Base-by-base conservation (phyloP, 768 basidiomycete genomes). In the Trametes villosa region DNA sequence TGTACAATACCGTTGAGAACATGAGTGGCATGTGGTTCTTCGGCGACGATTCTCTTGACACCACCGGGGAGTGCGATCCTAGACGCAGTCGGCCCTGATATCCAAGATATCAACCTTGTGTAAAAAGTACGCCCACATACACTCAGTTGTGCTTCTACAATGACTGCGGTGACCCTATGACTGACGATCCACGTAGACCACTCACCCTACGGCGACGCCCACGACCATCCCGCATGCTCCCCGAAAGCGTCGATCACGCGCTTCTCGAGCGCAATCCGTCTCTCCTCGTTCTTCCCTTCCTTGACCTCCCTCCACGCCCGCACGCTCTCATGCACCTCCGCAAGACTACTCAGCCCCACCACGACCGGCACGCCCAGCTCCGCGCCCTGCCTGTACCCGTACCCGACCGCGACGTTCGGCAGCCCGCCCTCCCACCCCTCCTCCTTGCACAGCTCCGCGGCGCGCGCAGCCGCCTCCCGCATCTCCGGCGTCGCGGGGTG, bases 311-410 rank as follows among this genome's bases (percentile, higher is more conserved):
- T 76, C 91, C 89, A 95, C 15, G 86, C 85, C 56, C 71, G 78
- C 41, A 91, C 77, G 59, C 83, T 85, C 64, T 86, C 85, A 68
- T 93, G 91, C 45, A 95, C 92, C 68, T 96, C 92, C 45, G 72
- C 65, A 24, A 81, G 80, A n/a, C 75, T 81, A 66, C 89, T 87
- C 47, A 94, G 78, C 1, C 94, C 93, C 5, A 86, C 79, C 12
- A 91, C 90, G 41, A 87, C 81, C 5, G 91, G 89, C 47, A 87
- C 77, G 52, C 75, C 74, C 22, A 70, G 65, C 55, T 76, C 74
- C 8, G 76, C 72, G 13, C 83, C 81, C 15, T 75, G 73, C 22
- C 80, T 74, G 63, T 91, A 82, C 1, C 87, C 82, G 72, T 83
- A 95, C 12, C 91, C 89, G 27, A 93, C 76, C 3, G 94, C 92